Conservation (phyloP, 2,329 filamentous ascomycete genomes). For the Arthrobotrys sinensis region DNA sequence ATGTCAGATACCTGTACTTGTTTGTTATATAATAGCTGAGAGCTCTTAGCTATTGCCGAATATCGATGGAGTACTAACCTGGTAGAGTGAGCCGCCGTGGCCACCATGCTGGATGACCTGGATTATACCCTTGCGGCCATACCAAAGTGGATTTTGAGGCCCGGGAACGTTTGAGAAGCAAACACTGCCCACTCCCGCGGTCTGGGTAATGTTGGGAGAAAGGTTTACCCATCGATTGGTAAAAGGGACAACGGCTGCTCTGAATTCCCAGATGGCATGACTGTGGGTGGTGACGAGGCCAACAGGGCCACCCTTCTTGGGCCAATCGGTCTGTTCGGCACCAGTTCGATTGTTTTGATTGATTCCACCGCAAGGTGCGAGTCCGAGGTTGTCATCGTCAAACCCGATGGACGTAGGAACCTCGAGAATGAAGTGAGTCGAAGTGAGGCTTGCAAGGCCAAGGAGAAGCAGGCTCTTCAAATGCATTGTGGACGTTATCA, state of each 20-base stretch:
- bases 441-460: background rate
- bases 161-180: slow-evolving; percentile 18
- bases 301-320: slow-evolving; percentile 23
- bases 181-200: background rate
- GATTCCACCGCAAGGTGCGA: slow-evolving; percentile 22
- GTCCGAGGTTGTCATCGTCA: slow-evolving; percentile 9
- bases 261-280: slow-evolving; percentile 12
- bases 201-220: background rate
- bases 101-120: slow-evolving; percentile 24
- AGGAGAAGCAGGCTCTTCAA: slow-evolving; percentile 2
- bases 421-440: slow-evolving; percentile 26
- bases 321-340: slow-evolving; percentile 4
- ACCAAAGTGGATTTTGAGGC: background rate
- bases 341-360: slow-evolving; percentile 23
- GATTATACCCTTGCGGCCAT: slow-evolving; percentile 14
- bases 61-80: slow-evolving; percentile 1
- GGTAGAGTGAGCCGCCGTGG: slow-evolving; percentile 15
- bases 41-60: background rate
- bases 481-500: background rate
- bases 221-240: slow-evolving; percentile 19
- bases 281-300: slow-evolving; percentile 19
- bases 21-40: background rate
- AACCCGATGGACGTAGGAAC: slow-evolving; percentile 22
- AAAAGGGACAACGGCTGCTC: slow-evolving; percentile 1
- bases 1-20: background rate